Evolutionary conservation across 2,329 filamentous ascomycete species (phyloP), one percentile per base, ranked within the genome.

Genomic region (Cladosporium sp.): DNA sequence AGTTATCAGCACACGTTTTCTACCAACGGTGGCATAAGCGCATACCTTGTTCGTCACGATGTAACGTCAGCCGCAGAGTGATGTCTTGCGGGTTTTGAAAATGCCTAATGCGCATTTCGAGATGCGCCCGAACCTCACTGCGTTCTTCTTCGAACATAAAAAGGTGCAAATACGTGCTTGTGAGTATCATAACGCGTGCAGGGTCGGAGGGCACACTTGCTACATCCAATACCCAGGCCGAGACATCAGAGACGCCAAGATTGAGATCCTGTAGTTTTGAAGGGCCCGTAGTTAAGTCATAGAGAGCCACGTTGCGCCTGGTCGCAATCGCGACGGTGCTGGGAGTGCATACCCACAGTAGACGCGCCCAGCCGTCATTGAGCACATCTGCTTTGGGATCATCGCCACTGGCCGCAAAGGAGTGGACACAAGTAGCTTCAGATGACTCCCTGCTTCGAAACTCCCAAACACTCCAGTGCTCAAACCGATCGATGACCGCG

Each of bases 381-480:
- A 57, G 49, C 53, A 58, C 11, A 70, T 71, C 46, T 68, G 66
- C 14, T 52, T 62, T 33, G 71, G 62, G 7, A 64, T 65, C 14
- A 69, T 63, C 9, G 61, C 70, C 32, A 70, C 59, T 8, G 16
- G 10, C 14, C 11, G 28, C 11, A 34, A 32, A 50, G 3, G 40
- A 16, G 16, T 34, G 28, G 28, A 52, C 41, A 31, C 50, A 43
- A 7, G 28, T 33, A 31, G 38, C 50, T 28, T 52, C 44, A 6
- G 43, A 46, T n/a, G 50, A 46, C 28, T 46, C 9, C 42, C 56
- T 32, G 53, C 31, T 49, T 58, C 64, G 58, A 19, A 86, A 70
- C 55, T 86, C 76, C 82, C 84, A 89, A 3, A 89, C 67, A 41
- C 74, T 82, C 87, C 86, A 91, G 53, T 72, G 74, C 1, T 85